Percentiles rank a stretch among this genome's conserved stretches.
Evolutionary conservation across 108 stramenopile genomes (phyloP).

Genomic region (Skeletonema potamos): DNA sequence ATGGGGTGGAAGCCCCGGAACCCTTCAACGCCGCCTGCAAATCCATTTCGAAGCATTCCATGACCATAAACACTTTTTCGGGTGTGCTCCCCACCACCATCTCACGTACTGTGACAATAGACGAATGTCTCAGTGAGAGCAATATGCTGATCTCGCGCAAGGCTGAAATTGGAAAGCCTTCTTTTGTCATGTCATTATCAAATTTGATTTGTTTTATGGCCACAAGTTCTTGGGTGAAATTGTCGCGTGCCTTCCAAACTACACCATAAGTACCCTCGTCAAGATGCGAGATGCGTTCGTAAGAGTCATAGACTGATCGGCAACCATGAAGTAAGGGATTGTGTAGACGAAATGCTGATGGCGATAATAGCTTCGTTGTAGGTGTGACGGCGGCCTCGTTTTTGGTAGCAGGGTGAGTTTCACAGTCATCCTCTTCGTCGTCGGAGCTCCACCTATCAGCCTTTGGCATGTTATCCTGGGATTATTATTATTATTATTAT

Average conservation of each 20-base stretch:
- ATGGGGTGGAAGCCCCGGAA: slow-evolving; percentile 44
- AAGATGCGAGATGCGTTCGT: slow-evolving; percentile 76
- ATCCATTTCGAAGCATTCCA: slow-evolving; percentile 93
- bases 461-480: slow-evolving; percentile 13
- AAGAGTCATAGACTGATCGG: slow-evolving; percentile 83
- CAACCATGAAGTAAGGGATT: slow-evolving; percentile 85
- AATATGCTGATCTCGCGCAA: slow-evolving; percentile 89
- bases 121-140: slow-evolving; percentile 77
- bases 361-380: background rate
- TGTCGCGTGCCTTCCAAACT: slow-evolving; percentile 91
- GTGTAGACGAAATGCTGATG: slow-evolving; percentile 42
- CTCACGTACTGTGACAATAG: slow-evolving; percentile 83
- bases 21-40: slow-evolving; percentile 78
- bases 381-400: background rate
- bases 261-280: slow-evolving; percentile 96
- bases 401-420: background rate
- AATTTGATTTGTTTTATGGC: slow-evolving; percentile 95
- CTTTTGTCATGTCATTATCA: slow-evolving; percentile 59
- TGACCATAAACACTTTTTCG: slow-evolving; percentile 91
- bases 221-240: slow-evolving; percentile 76
- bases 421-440: slow-evolving; percentile 28
- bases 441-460: slow-evolving; percentile 52
- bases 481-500: too few species aligned
- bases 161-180: slow-evolving; percentile 93
- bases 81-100: slow-evolving; percentile 76